Conservation (phyloP, 225 moss, liverwort and hornwort genomes). For the Asterella californica region DNA sequence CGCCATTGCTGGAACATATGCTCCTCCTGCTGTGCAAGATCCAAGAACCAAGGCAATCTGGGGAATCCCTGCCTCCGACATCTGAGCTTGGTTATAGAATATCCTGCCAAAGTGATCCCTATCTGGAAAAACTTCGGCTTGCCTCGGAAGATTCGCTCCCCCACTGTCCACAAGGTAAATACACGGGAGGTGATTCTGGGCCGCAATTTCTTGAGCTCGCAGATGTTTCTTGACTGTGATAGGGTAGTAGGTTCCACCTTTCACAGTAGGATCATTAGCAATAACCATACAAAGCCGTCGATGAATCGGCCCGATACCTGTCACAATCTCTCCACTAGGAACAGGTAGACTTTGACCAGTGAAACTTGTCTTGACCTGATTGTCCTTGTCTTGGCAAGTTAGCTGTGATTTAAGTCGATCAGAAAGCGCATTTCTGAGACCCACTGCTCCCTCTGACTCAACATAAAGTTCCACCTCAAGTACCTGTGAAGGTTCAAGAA, state of each 20-base stretch:
- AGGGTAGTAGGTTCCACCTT: constrained; percentile 96
- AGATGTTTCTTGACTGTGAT: constrained; percentile 98
- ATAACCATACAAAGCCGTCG: constrained; percentile 90
- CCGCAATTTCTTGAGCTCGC: constrained; percentile 97
- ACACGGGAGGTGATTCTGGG: constrained; percentile 83
- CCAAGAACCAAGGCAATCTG: constrained; percentile 96
- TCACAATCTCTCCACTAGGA: constrained; percentile 91
- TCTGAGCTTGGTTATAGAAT: constrained; percentile 93
- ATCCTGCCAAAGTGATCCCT: constrained; percentile 97
- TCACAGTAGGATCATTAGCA: constrained; percentile 96
- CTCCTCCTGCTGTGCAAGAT: constrained; percentile 98
- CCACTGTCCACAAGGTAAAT: constrained; percentile 98
- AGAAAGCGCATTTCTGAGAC: background rate
- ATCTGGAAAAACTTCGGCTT: constrained; percentile 98
- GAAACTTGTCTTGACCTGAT: background rate
- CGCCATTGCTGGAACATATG: constrained; percentile 99
- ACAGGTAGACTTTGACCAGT: constrained; percentile 20
- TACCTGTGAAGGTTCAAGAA: constrained; percentile 97
- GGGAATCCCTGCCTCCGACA: constrained; percentile 91
- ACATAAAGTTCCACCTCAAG: background rate
- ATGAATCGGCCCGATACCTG: constrained; percentile 85
- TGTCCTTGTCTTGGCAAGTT: background rate
- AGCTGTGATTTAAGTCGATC: background rate
- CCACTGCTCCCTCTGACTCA: background rate
- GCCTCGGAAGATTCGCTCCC: constrained; percentile 93